A percentile compares a stretch with the other conserved stretches of the same genome.
Evolutionary conservation across 495 filamentous ascomycete genomes (phyloP).

Genomic region (Neurospora intermedia): DNA sequence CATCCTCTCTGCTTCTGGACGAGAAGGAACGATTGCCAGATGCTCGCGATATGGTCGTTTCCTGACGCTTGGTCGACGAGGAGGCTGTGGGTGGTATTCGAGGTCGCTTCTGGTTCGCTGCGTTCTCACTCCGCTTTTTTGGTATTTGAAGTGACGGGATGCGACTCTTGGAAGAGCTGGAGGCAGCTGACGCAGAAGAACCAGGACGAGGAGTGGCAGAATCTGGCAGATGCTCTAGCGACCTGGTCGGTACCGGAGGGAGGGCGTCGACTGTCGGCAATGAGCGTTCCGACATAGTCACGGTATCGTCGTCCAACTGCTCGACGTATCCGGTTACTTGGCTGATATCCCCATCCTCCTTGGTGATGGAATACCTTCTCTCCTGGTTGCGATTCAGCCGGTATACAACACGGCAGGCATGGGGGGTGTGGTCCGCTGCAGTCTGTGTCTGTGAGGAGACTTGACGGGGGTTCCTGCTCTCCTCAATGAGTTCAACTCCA

Average conservation of each 20-base stretch:
- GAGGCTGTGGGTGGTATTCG: conserved; percentile 21
- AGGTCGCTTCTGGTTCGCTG: conserved; percentile 36
- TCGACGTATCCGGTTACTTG: conserved; percentile 18
- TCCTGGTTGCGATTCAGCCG: conserved; percentile 26
- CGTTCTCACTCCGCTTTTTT: conserved; percentile 14
- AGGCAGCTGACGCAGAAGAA: conserved; percentile 7
- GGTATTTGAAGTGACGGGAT: conserved; percentile 2
- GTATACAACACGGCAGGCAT: conserved; percentile 17
- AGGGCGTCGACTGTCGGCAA: neutral
- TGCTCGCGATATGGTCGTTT: conserved; percentile 12
- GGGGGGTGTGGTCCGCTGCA: neutral
- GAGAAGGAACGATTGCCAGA: conserved; percentile 17
- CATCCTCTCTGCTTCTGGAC: conserved; percentile 9
- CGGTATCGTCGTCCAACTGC: conserved; percentile 11
- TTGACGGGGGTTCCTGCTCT: conserved; percentile 16
- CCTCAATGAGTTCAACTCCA: conserved; percentile 55
- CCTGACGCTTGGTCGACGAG: conserved; percentile 9
- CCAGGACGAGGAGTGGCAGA: conserved; percentile 4
- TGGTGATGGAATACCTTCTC: conserved; percentile 25
- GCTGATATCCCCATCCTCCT: conserved; percentile 23
- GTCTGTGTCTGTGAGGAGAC: neutral
- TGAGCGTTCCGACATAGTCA: neutral
- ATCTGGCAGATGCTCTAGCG: neutral
- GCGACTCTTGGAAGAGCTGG: conserved; percentile 7
- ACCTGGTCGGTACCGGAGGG: conserved; percentile 15